Conservation (phyloP, 1,284 basidiomycete species). For the Pseudozyma sp. region DNA sequence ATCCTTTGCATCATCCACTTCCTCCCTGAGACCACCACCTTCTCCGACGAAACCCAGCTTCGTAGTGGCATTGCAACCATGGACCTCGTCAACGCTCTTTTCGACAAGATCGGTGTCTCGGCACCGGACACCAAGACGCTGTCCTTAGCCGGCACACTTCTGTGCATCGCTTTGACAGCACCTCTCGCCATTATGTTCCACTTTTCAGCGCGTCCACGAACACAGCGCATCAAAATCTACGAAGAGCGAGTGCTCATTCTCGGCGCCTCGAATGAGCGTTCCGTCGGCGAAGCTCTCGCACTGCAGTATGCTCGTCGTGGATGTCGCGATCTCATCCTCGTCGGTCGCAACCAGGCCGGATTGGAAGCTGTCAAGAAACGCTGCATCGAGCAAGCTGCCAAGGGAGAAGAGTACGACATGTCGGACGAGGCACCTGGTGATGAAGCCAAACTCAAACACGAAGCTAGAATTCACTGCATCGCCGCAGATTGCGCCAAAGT, state of each 20-base stretch:
- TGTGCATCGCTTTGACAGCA: conserved; percentile 29
- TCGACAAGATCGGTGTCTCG: conserved; percentile 24
- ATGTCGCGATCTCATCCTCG: conserved; percentile 78
- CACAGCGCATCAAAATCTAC: conserved; percentile 63
- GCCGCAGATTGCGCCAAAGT: conserved; percentile 77
- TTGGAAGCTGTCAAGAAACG: conserved; percentile 76
- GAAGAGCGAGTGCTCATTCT: conserved; percentile 81
- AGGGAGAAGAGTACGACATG: conserved; percentile 57
- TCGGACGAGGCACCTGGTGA: conserved; percentile 54
- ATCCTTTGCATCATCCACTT: not conserved
- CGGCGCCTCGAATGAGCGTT: conserved; percentile 78
- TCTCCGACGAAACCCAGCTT: not conserved
- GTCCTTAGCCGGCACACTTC: conserved; percentile 30
- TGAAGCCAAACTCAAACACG: conserved; percentile 54
- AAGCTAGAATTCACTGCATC: conserved; percentile 55
- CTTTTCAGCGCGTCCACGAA: conserved; percentile 29
- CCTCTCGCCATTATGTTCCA: conserved; percentile 34
- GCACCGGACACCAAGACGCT: conserved; percentile 35
- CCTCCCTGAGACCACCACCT: not conserved
- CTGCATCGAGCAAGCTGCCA: conserved; percentile 70
- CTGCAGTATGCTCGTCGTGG: conserved; percentile 80
- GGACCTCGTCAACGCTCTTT: conserved; percentile 33
- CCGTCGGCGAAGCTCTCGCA: conserved; percentile 83
- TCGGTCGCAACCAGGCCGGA: conserved; percentile 77
- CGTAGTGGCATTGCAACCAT: conserved; percentile 6